Percentiles rank a stretch among this genome's conserved stretches.
Evolutionary conservation across 2,329 filamentous ascomycete species (phyloP).

Genomic region (Tolypocladium album): DNA sequence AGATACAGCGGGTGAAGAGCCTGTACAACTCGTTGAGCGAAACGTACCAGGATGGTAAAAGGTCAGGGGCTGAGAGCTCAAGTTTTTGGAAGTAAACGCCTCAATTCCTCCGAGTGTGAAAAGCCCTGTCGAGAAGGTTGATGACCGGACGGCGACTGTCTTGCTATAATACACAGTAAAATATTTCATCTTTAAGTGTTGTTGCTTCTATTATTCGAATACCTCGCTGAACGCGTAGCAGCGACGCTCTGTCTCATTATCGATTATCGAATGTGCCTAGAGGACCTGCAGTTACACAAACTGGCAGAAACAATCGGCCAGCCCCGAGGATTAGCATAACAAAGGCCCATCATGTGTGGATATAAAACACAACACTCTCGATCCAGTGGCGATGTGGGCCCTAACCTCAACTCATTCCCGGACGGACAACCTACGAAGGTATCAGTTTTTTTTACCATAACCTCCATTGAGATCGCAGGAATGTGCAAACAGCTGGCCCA

Average conservation of each 20-base stretch:
- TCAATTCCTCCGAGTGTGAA: background rate
- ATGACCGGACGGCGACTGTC: background rate
- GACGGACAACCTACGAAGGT: no score
- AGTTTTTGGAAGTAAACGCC: slow-evolving; percentile 35
- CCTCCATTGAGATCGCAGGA: no score
- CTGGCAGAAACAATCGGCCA: no score
- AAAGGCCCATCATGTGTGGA: no score
- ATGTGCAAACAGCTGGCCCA: no score
- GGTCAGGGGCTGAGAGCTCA: slow-evolving; percentile 27
- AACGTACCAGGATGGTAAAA: slow-evolving; percentile 38
- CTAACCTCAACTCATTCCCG: no score
- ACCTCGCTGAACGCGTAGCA: background rate
- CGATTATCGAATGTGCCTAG: no score
- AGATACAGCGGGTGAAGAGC: slow-evolving; percentile 37
- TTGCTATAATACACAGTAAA: background rate
- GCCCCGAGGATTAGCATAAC: no score
- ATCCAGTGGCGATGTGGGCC: no score
- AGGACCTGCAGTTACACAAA: no score
- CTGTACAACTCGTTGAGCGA: slow-evolving; percentile 35
- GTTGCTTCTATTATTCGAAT: background rate
- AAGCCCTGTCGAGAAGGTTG: background rate
- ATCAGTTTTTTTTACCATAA: no score
- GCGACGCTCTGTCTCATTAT: background rate
- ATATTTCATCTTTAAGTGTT: background rate
- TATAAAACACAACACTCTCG: no score